Base-by-base conservation (phyloP, 2,329 filamentous ascomycete genomes). In the Acrodontium crateriforme region DNA sequence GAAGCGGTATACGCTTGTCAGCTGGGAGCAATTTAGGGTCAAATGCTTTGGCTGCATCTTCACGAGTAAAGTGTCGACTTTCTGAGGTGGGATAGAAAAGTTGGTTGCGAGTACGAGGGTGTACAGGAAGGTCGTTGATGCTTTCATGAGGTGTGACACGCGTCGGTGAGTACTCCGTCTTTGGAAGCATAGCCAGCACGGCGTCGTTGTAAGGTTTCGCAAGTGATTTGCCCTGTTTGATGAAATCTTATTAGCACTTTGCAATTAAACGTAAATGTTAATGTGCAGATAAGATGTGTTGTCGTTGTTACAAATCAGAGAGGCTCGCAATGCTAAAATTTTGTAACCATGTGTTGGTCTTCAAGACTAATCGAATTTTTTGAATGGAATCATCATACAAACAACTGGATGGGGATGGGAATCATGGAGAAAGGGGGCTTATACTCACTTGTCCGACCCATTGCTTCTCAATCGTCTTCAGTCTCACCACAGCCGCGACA, bases 331-430 rank as follows among this genome's bases (percentile, higher is more conserved):
- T 71, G 68, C 67, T 70, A 71, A 62, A n/a, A 63, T 63, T 70
- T 68, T 78, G 65, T 87, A 87, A 94, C 81, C 82, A 89, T 75
- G 66, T 74, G 54, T 63, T 57, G 74, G 85, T 95, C 85, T 93
- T 94, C 68, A 91, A 93, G 87, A 95, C 87, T 94, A 93, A 95
- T 94, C 87, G 87, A 72, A 63, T 78, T 71, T 74, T 75, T 72
- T 69, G 62, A 55, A 68, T 46, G 71, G 60, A 65, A 69, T 81
- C 75, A 79, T 79, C 74, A 78, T 63, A 38, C 20, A 22, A 22
- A 40, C 42, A 49, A 31, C 17, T 19, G 26, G 6, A 6, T 22
- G 25, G 15, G 19, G 10, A 25, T 15, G 18, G 10, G 21, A 24
- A n/a, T n/a, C 21, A 24, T n/a, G 27, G 24, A 38, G 29, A 16